phyloP scores from a whole-genome alignment of 495 filamentous ascomycete species.

The Neurospora tetrasperma region DNA sequence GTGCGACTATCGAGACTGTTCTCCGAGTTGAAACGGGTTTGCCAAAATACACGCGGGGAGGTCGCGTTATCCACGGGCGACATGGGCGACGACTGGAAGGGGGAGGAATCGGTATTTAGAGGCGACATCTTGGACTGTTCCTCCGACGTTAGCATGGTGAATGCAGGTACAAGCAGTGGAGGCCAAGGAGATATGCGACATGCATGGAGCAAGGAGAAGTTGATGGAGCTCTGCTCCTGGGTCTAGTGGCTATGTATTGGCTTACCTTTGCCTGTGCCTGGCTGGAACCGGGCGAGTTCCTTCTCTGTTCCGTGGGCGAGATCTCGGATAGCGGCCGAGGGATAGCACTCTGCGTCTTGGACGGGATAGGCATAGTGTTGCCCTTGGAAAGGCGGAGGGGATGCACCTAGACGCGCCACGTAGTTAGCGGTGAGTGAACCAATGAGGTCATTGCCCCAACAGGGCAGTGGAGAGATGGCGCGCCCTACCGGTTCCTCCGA shows the following conservation, averaged over 20 bases:
- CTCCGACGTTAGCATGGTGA: constrained; percentile 1
- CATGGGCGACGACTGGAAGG: constrained; percentile 67
- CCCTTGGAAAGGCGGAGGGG: constrained; percentile 51
- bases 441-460: neutral
- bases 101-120: constrained; percentile 57
- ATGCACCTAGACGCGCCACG: constrained; percentile 31
- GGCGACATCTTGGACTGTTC: constrained; percentile 19
- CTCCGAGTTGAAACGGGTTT: constrained; percentile 61
- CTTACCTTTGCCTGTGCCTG: constrained; percentile 52
- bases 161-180: neutral
- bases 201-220: constrained; percentile 1
- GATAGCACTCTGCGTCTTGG: constrained; percentile 32
- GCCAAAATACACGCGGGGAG: constrained; percentile 78
- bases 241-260: constrained; percentile 4
- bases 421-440: neutral
- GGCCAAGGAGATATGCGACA: neutral
- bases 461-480: neutral
- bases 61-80: constrained; percentile 36
- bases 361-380: constrained; percentile 34
- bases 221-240: neutral
- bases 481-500: constrained; percentile 33
- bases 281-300: constrained; percentile 72
- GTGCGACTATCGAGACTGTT: constrained; percentile 54
- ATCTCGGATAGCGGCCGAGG: constrained; percentile 49
- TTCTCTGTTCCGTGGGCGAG: constrained; percentile 43